phyloP scores from a whole-genome alignment of 1,284 basidiomycete genomes.

The Mycena sp. region DNA sequence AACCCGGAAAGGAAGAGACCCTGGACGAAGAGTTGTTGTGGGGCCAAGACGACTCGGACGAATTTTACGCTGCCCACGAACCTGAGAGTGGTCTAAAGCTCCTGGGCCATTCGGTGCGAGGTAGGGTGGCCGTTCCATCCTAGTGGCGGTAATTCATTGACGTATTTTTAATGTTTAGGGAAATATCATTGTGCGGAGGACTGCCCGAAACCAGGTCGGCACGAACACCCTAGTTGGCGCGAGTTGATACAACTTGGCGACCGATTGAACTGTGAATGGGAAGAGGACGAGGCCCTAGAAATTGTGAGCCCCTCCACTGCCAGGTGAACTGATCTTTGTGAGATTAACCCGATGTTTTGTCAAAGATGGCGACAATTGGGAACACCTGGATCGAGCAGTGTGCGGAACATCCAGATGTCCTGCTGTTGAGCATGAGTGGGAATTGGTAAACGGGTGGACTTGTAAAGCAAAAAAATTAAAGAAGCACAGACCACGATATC shows the following conservation, averaged over 20 bases:
- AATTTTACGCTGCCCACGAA: slow-evolving; percentile 18
- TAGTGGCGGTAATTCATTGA: too few species aligned
- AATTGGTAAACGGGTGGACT: too few species aligned
- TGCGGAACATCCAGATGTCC: too few species aligned
- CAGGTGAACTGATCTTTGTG: too few species aligned
- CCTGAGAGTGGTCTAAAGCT: slow-evolving; percentile 16
- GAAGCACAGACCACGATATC: too few species aligned
- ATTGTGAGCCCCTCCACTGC: neutral
- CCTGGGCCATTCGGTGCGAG: slow-evolving; percentile 10
- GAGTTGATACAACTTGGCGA: slow-evolving; percentile 24
- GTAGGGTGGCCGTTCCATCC: neutral
- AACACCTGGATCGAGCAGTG: too few species aligned
- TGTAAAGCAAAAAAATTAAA: too few species aligned
- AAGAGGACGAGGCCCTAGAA: slow-evolving; percentile 18
- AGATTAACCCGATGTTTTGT: too few species aligned
- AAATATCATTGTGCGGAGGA: slow-evolving; percentile 20
- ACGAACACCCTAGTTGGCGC: neutral
- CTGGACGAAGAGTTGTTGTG: slow-evolving; percentile 1
- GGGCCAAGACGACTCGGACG: slow-evolving; percentile 15
- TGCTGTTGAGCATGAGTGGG: too few species aligned
- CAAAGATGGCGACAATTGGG: too few species aligned
- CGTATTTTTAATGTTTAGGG: neutral
- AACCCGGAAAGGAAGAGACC: slow-evolving; percentile 15
- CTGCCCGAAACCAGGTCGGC: neutral
- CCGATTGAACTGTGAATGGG: slow-evolving; percentile 2